Percentiles rank a stretch among this genome's conserved stretches.
Evolutionary conservation across 768 basidiomycete genomes (phyloP).

Genomic region (Suillus weaverae): DNA sequence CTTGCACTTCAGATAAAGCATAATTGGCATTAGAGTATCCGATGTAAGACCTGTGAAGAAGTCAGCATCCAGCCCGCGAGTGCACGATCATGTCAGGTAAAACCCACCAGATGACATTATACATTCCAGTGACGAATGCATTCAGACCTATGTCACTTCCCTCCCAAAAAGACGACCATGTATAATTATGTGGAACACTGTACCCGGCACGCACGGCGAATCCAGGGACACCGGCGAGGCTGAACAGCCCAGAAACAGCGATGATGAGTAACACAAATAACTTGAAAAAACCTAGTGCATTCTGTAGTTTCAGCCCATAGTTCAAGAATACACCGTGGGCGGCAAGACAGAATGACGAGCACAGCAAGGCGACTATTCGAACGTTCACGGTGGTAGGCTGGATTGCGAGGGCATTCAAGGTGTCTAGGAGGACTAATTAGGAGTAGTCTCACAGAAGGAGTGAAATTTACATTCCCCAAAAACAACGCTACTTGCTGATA

Average conservation of each 20-base stretch:
- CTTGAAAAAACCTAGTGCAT: slow-evolving; percentile 62
- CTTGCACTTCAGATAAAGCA: slow-evolving; percentile 65
- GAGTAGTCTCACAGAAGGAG: neutral
- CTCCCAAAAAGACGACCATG: slow-evolving; percentile 63
- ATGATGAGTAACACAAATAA: slow-evolving; percentile 54
- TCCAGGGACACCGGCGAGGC: slow-evolving; percentile 47
- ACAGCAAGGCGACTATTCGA: slow-evolving; percentile 54
- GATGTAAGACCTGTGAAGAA: slow-evolving; percentile 55
- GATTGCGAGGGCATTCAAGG: slow-evolving; percentile 52
- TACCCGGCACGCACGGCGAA: slow-evolving; percentile 52
- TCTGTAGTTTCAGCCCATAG: slow-evolving; percentile 63
- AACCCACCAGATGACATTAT: slow-evolving; percentile 67
- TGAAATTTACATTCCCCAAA: slow-evolving; percentile 68
- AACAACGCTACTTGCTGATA: slow-evolving; percentile 60
- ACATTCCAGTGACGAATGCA: slow-evolving; percentile 62
- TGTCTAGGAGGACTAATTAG: slow-evolving; percentile 42
- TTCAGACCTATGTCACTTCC: slow-evolving; percentile 56
- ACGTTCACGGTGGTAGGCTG: slow-evolving; percentile 46
- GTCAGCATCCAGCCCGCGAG: neutral
- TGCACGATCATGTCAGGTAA: neutral
- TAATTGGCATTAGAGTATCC: slow-evolving; percentile 80
- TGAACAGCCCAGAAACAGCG: slow-evolving; percentile 53
- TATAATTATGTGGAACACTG: slow-evolving; percentile 55
- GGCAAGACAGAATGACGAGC: slow-evolving; percentile 55
- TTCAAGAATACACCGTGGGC: slow-evolving; percentile 55